A percentile compares a stretch with the other conserved stretches of the same genome.
phyloP scores from a whole-genome alignment of 805 yeast species.

The Metschnikowia amazonensis region DNA sequence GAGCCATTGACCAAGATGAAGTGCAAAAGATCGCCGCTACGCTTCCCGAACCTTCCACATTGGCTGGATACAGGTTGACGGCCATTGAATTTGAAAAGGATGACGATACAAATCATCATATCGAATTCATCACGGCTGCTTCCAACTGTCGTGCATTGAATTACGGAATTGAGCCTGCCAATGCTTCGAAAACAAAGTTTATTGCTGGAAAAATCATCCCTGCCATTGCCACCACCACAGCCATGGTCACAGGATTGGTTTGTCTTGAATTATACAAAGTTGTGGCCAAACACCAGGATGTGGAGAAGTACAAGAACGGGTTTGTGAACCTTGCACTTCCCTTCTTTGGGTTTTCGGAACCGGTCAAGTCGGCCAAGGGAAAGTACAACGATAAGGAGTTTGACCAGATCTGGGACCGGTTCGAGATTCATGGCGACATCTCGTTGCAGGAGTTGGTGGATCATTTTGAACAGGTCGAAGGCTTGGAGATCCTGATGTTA shows the following conservation, averaged over 20 bases:
- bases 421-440: conserved; percentile 72
- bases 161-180: conserved; percentile 85
- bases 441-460: conserved; percentile 71
- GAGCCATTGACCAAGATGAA: conserved; percentile 54
- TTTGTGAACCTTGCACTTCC: conserved; percentile 90
- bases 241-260: conserved; percentile 91
- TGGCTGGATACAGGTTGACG: conserved; percentile 80
- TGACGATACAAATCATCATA: conserved; percentile 94
- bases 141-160: conserved; percentile 94
- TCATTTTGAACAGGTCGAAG: conserved; percentile 76
- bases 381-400: conserved; percentile 73
- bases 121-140: conserved; percentile 92
- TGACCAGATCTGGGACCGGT: conserved; percentile 95
- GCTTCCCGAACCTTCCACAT: conserved; percentile 81
- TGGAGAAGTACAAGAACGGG: conserved; percentile 90
- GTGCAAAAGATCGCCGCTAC: conserved; percentile 66
- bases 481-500: conserved; percentile 84
- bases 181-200: conserved; percentile 85
- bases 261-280: conserved; percentile 91
- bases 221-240: conserved; percentile 99
- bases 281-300: conserved; percentile 64
- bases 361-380: conserved; percentile 79
- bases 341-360: conserved; percentile 95
- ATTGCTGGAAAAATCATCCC: conserved; percentile 99
- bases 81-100: conserved; percentile 98